Base-by-base conservation (phyloP, 2,329 filamentous ascomycete genomes). In the Myriosclerotinia curreyana region DNA sequence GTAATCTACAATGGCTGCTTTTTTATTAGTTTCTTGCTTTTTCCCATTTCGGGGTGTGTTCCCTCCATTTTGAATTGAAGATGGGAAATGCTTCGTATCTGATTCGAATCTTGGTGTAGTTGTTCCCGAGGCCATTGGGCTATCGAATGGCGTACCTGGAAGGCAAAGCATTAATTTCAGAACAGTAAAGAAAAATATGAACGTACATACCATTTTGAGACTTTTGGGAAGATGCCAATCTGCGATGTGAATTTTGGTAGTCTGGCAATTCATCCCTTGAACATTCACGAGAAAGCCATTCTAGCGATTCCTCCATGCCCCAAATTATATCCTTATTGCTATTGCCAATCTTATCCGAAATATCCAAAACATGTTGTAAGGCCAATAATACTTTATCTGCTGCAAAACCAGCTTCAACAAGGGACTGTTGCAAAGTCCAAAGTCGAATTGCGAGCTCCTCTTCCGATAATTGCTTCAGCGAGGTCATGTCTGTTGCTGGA, bases 261-360 rank as follows among this genome's bases (percentile, higher is more conserved):
- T 86, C 82, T 7, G 89, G 89, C 44, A 94, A 80, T 70, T 93
- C 88, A 0, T 86, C 83, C 67, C 81, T 78, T 17, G 82, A 78
- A 70, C 88, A 91, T 73, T 95, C 85, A 68, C 91, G 80, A n/a
- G 92, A 91, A 62, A 98, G 82, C 91, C 92, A 96, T 71, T 97
- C 91, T 25, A 99, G 76, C 34, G 90, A 87, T 76, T 96, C 93
- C 66, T 96, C 89, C 44, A 98, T 78, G 12, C 93, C 92, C 90
- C 92, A 96, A 17, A 92, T 83, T 51, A 82, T 82, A 68, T 92
- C 89, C 69, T 86, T 88, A 66, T 76, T 80, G 25, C 79, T 77
- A 14, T 79, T 72, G 3, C 81, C 78, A 62, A 88, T 82, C 67
- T 86, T 86, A 38, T 86, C 82, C 36, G 86, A 86, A 68, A 89